Evolutionary conservation across 768 basidiomycete genomes (phyloP).

Genomic region (Tephrocybe sp.): DNA sequence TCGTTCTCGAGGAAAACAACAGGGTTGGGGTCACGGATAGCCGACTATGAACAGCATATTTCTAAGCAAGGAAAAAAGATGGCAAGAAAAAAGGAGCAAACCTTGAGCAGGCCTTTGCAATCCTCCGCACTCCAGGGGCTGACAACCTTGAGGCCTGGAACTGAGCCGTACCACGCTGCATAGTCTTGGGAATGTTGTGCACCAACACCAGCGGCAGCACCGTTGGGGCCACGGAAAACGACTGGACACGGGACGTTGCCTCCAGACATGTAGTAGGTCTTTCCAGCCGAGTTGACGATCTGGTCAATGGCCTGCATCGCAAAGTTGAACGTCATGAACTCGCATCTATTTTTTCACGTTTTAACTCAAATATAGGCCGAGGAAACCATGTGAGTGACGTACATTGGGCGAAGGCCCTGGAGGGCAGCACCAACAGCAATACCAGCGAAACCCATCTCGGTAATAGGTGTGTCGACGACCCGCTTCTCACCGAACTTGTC

Average conservation of each 20-base stretch:
- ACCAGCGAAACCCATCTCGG: slow-evolving; percentile 99
- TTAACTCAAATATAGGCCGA: slow-evolving; percentile 4
- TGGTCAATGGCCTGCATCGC: slow-evolving; percentile 99
- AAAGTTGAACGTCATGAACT: slow-evolving; percentile 99
- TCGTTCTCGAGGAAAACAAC: slow-evolving; percentile 99
- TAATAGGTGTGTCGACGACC: slow-evolving; percentile 95
- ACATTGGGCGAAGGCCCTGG: slow-evolving; percentile 92
- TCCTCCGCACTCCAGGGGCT: slow-evolving; percentile 99
- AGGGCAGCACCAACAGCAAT: slow-evolving; percentile 93
- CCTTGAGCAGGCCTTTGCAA: slow-evolving; percentile 97
- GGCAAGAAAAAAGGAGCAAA: slow-evolving; percentile 26
- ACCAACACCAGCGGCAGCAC: slow-evolving; percentile 93
- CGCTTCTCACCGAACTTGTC: slow-evolving; percentile 99
- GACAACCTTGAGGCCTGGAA: slow-evolving; percentile 97
- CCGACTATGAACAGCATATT: slow-evolving; percentile 54
- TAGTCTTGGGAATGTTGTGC: slow-evolving; percentile 99
- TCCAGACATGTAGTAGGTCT: slow-evolving; percentile 99
- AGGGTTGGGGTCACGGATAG: slow-evolving; percentile 97
- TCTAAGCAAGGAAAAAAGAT: background rate
- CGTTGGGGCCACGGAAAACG: slow-evolving; percentile 99
- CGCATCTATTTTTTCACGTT: slow-evolving; percentile 59
- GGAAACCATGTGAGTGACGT: slow-evolving; percentile 22
- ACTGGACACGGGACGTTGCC: slow-evolving; percentile 98
- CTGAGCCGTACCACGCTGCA: slow-evolving; percentile 88
- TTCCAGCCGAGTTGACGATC: slow-evolving; percentile 99